Percentiles rank a stretch among this genome's conserved stretches.
phyloP scores from a whole-genome alignment of 2,329 filamentous ascomycete species.

The Falciphora oryzae region DNA sequence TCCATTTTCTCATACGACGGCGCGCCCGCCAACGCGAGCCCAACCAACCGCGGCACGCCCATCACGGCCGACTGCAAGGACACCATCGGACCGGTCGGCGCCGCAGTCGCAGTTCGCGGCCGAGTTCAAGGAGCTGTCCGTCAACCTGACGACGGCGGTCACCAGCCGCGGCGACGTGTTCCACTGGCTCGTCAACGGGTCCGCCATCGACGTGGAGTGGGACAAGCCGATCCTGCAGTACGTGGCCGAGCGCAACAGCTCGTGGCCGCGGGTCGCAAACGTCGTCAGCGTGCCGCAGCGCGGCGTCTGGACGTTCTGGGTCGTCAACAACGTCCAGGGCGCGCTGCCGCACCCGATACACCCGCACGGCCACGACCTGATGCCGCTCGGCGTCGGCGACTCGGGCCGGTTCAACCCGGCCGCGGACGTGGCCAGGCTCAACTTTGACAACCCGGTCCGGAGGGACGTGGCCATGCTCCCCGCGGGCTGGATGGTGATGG shows the following conservation, averaged over 20 bases:
- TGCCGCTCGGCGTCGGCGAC: slow-evolving; percentile 25
- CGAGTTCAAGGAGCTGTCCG: slow-evolving; percentile 26
- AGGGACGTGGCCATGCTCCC: slow-evolving; percentile 38
- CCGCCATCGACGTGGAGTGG: slow-evolving; percentile 29
- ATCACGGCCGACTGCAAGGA: slow-evolving; percentile 18
- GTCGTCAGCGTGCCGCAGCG: slow-evolving; percentile 16
- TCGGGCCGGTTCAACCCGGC: slow-evolving; percentile 12
- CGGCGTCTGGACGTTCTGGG: slow-evolving; percentile 28
- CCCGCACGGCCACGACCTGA: slow-evolving; percentile 39
- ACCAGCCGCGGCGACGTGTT: slow-evolving; percentile 32
- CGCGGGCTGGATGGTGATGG: slow-evolving; percentile 37
- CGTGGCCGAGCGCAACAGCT: slow-evolving; percentile 22
- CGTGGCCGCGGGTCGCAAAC: slow-evolving; percentile 15
- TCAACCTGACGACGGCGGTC: slow-evolving; percentile 31
- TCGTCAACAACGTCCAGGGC: slow-evolving; percentile 23
- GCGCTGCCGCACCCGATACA: slow-evolving; percentile 34
- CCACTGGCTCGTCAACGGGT: slow-evolving; percentile 19
- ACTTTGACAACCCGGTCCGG: slow-evolving; percentile 32
- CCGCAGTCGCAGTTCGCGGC: slow-evolving; percentile 16
- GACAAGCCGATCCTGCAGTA: slow-evolving; percentile 28
- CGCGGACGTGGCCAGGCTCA: slow-evolving; percentile 21
- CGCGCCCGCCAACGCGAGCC: slow-evolving; percentile 21
- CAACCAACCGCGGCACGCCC: slow-evolving; percentile 23
- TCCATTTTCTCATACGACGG: slow-evolving; percentile 32
- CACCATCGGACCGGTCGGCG: slow-evolving; percentile 14